Percentiles rank a stretch among this genome's conserved stretches.
phyloP scores from a whole-genome alignment of 805 yeast genomes.

The Clavispora vitiphila region DNA sequence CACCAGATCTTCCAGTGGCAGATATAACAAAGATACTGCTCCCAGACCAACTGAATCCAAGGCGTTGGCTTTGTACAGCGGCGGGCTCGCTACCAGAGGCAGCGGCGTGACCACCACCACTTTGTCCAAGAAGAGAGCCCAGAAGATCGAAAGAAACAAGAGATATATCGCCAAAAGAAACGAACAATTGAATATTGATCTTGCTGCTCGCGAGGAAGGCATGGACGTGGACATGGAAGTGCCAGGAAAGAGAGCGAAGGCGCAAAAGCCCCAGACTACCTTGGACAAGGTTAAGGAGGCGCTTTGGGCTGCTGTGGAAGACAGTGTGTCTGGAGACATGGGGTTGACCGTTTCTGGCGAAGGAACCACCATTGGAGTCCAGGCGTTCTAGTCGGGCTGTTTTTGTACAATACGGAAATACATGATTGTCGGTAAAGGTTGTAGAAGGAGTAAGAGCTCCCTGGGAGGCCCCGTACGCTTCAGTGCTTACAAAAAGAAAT shows the following conservation, averaged over 20 bases:
- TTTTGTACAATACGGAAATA: not conserved
- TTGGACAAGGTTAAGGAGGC: conserved; percentile 56
- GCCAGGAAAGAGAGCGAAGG: conserved; percentile 15
- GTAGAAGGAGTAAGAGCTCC: not conserved
- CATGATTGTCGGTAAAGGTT: not conserved
- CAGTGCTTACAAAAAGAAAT: no score
- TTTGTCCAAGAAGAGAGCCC: conserved; percentile 70
- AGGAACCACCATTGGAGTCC: conserved; percentile 85
- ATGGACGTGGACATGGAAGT: conserved; percentile 48
- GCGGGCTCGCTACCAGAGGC: conserved; percentile 18
- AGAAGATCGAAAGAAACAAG: conserved; percentile 75
- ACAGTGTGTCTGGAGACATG: conserved; percentile 43
- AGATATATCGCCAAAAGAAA: conserved; percentile 62
- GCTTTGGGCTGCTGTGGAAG: conserved; percentile 68
- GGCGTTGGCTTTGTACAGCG: conserved; percentile 43
- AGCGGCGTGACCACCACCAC: conserved; percentile 50
- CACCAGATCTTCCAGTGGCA: conserved; percentile 40
- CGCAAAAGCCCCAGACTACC: conserved; percentile 21
- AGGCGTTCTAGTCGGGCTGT: conserved; percentile 35
- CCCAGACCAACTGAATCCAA: conserved; percentile 32
- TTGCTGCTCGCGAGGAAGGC: conserved; percentile 41
- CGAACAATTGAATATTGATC: conserved; percentile 43
- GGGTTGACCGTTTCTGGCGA: conserved; percentile 46
- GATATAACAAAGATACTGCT: conserved; percentile 31
- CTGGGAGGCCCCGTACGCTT: no score